phyloP scores from a whole-genome alignment of 768 basidiomycete genomes.

The Dioszegia aurantiaca region DNA sequence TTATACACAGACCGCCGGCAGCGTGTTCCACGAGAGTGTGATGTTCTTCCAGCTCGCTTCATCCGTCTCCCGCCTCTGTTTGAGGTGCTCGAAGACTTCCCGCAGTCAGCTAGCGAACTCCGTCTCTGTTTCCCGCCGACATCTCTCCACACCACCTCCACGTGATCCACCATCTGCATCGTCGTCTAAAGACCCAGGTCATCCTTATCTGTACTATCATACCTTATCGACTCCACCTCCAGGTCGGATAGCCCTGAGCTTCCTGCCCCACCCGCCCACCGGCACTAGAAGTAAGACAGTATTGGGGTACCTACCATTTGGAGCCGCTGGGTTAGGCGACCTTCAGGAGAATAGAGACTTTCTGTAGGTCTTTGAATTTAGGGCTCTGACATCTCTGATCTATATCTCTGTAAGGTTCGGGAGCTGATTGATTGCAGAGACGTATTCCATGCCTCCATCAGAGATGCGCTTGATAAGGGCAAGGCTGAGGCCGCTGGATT shows the following conservation, averaged over 20 bases:
- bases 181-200: conserved; percentile 41
- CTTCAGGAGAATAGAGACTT: conserved; percentile 44
- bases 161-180: conserved; percentile 2
- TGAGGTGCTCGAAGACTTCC: neutral
- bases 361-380: conserved; percentile 29
- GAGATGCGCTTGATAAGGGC: conserved; percentile 28
- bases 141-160: neutral
- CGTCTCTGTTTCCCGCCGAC: neutral
- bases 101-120: too few species aligned
- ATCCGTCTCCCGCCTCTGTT: neutral
- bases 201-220: conserved; percentile 49
- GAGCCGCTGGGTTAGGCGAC: conserved; percentile 37
- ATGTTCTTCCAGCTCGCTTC: neutral
- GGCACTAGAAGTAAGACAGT: conserved; percentile 31
- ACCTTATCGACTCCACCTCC: conserved; percentile 21
- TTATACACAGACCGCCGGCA: too few species aligned
- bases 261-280: conserved; percentile 37
- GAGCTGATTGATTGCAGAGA: conserved; percentile 18
- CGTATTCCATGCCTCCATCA: conserved; percentile 35
- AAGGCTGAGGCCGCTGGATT: conserved; percentile 33
- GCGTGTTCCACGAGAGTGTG: neutral
- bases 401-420: neutral
- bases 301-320: conserved; percentile 42
- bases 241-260: conserved; percentile 37
- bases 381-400: too few species aligned